Evolutionary conservation across 1,284 basidiomycete genomes (phyloP).

Genomic region (Pseudozyma sp.): DNA sequence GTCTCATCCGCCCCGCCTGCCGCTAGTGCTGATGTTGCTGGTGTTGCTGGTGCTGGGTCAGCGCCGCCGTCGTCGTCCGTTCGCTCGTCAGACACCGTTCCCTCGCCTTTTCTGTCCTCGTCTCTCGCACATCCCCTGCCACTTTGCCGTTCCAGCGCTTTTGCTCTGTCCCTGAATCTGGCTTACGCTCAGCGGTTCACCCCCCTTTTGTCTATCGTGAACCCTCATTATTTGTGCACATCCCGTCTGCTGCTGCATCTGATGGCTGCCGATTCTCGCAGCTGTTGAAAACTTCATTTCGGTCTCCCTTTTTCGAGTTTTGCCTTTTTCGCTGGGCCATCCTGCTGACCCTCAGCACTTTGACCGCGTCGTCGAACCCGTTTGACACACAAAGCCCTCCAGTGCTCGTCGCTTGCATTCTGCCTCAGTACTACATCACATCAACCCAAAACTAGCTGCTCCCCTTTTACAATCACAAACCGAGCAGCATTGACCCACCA

Average conservation of each 20-base stretch:
- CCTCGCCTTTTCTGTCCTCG: background rate
- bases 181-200: background rate
- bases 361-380: conserved; percentile 15
- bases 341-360: conserved; percentile 32
- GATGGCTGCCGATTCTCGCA: conserved; percentile 22
- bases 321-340: conserved; percentile 14
- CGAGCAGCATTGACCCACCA: conserved; percentile 35
- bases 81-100: conserved; percentile 5
- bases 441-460: conserved; percentile 12
- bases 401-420: conserved; percentile 35
- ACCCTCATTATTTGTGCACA: conserved; percentile 1
- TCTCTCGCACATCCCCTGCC: background rate
- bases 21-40: background rate
- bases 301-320: background rate
- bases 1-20: conserved; percentile 2
- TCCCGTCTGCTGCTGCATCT: background rate
- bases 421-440: conserved; percentile 46
- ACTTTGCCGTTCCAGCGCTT: background rate
- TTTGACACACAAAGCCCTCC: conserved; percentile 18
- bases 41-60: background rate
- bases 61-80: conserved; percentile 8
- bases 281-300: conserved; percentile 39
- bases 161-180: background rate
- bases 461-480: conserved; percentile 37
- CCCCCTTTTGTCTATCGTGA: background rate